Evolutionary conservation across 2,329 filamentous ascomycete species (phyloP), one percentile per base, ranked within the genome.

Genomic region (Fusarium anthophilum): DNA sequence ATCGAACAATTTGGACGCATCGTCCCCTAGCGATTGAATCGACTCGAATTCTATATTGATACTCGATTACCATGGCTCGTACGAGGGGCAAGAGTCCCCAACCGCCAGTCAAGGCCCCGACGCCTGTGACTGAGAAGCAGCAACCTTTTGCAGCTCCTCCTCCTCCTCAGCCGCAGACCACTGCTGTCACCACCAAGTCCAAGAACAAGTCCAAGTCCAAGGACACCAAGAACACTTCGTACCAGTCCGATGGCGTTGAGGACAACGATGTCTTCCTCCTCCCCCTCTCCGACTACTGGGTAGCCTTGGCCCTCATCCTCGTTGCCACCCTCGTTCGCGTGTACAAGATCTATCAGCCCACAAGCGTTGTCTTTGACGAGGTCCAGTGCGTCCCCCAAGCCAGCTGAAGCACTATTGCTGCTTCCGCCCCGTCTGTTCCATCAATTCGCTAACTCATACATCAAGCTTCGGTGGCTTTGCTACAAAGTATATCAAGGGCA

Each of bases 401-500:
- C 61, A 28, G 45, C 56, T 39, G 32, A 41, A 55, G 53, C 61
- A 58, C 63, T 35, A 44, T 54, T 28, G 14, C 14, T 51, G 59
- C 59, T 64, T 43, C 41, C 55, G 32, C 51, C 51, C 35, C n/a
- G n/a, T 57, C 38, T 50, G 32, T 37, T 43, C 35, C 35, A 32
- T 38, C 55, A 63, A 54, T 51, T 32, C 39, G 60, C 76, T 78
- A 69, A 77, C 66, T 35, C 30, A 20, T n/a, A 47, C 70, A 73
- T 55, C 32, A 73, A 98, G 95, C 85, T 99, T 99, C 83, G 96
- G 96, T 82, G 96, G 96, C 55, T 99, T 99, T 82, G 96, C 96
- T 75, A 94, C 93, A 78, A 99, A 99, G 84, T 99, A 99, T 84
- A 98, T 99, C 89, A 98, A 99, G 88, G 96, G 96, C 80, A 93